Conservation (phyloP, 1,139 yeast genomes). For the Yamadazyma jaroonii region DNA sequence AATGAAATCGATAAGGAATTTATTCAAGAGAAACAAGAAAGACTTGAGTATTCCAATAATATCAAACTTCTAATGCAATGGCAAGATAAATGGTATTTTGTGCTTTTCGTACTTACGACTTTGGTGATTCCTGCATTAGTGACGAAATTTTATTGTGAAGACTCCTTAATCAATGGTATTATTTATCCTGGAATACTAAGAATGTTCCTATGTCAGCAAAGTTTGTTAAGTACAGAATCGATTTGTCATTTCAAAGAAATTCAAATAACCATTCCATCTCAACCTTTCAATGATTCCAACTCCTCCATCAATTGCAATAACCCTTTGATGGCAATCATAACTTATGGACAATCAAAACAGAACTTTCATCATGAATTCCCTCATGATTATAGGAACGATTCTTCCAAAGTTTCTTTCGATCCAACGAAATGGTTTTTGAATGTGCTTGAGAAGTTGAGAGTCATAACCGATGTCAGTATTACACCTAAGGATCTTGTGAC, state of each 20-base stretch:
- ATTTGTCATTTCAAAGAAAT: slow-evolving; percentile 51
- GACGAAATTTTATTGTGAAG: slow-evolving; percentile 34
- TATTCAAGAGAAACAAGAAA: slow-evolving; percentile 24
- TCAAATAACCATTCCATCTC: slow-evolving; percentile 44
- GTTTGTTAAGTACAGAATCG: slow-evolving; percentile 55
- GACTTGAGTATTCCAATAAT: slow-evolving; percentile 18
- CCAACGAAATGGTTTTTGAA: slow-evolving; percentile 65
- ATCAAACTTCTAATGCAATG: slow-evolving; percentile 43
- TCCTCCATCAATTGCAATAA: slow-evolving; percentile 47
- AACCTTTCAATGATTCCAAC: slow-evolving; percentile 64
- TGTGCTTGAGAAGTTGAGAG: slow-evolving; percentile 35
- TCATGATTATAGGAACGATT: slow-evolving; percentile 56
- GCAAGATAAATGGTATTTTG: slow-evolving; percentile 52
- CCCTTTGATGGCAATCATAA: slow-evolving; percentile 52
- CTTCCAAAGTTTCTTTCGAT: slow-evolving; percentile 53
- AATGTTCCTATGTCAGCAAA: slow-evolving; percentile 56
- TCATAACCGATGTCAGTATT: slow-evolving; percentile 37
- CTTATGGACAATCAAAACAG: slow-evolving; percentile 64
- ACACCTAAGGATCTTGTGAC: slow-evolving; percentile 48
- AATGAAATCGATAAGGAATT: slow-evolving; percentile 7
- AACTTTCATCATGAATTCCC: slow-evolving; percentile 78
- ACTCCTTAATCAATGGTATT: slow-evolving; percentile 53
- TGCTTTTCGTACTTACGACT: slow-evolving; percentile 44
- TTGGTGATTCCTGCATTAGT: slow-evolving; percentile 48
- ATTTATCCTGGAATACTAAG: slow-evolving; percentile 63